Conservation (phyloP, 1,284 basidiomycete genomes). For the Cryptococcus deneoformans region DNA sequence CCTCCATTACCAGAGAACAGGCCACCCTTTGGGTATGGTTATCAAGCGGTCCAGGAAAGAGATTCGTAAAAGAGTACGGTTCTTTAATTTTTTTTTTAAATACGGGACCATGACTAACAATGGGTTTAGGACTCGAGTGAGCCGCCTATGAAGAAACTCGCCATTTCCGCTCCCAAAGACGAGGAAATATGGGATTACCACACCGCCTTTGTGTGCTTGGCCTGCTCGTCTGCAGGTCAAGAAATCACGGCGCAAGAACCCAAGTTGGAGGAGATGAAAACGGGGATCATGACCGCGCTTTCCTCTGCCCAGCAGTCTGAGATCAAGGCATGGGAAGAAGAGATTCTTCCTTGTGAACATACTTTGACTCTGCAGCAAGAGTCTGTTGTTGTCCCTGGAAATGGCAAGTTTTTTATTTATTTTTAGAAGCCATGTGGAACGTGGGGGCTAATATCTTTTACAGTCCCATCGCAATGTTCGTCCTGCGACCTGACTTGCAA, state of each 20-base stretch:
- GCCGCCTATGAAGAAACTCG: constrained; percentile 86
- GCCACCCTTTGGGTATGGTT: constrained; percentile 77
- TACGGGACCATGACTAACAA: background rate
- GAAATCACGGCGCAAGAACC: constrained; percentile 57
- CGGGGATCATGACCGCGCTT: constrained; percentile 75
- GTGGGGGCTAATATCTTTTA: background rate
- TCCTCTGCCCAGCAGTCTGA: constrained; percentile 90
- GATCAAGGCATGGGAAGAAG: constrained; percentile 98
- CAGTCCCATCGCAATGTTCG: constrained; percentile 71
- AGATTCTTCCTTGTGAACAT: constrained; percentile 84
- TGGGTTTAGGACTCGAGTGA: constrained; percentile 58
- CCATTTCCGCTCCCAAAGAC: constrained; percentile 78
- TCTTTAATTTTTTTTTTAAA: background rate
- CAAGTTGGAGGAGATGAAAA: constrained; percentile 57
- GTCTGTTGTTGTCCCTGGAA: constrained; percentile 36
- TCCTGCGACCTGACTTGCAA: constrained; percentile 82
- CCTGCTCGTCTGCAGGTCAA: constrained; percentile 55
- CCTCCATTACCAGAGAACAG: constrained; percentile 66
- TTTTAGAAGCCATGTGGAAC: too few relatives aligned
- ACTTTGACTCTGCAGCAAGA: constrained; percentile 73
- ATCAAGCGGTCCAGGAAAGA: constrained; percentile 72
- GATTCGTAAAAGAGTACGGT: constrained; percentile 62
- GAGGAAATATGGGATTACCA: constrained; percentile 80
- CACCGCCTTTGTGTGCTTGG: constrained; percentile 71
- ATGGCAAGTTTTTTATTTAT: constrained; percentile 20